These are phyloP conservation scores for Camillea tinctor DNA, from an alignment of 2,329 filamentous ascomycete genomes.

Conservation along the genomic window DNA sequence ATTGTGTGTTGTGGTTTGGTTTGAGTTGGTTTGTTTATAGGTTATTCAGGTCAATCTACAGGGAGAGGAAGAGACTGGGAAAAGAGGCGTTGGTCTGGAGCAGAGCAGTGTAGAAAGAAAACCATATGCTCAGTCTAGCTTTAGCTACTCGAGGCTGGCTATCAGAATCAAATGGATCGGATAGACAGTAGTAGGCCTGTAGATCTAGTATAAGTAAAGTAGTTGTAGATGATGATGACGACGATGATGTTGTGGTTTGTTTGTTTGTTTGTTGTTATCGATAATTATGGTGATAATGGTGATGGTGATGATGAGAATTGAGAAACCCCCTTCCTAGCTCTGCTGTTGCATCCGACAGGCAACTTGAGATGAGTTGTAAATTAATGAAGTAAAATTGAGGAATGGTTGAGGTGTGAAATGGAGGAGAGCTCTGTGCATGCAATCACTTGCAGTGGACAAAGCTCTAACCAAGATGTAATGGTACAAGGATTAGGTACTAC, in stretches of 20 bases:
- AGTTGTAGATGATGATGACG: neutral
- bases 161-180: slow-evolving; percentile 1
- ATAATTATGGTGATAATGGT: too few relatives aligned
- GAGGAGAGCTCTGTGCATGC: neutral
- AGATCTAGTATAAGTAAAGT: neutral
- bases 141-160: slow-evolving; percentile 3
- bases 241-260: too few relatives aligned
- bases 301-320: neutral
- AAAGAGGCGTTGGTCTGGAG: slow-evolving; percentile 11
- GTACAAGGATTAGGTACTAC: neutral
- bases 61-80: neutral
- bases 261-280: too few relatives aligned
- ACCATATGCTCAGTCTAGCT: slow-evolving; percentile 13
- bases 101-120: slow-evolving; percentile 11
- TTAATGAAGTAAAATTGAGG: neutral
- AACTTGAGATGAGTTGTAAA: neutral
- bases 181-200: neutral
- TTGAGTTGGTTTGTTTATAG: slow-evolving; percentile 11
- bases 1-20: slow-evolving; percentile 2
- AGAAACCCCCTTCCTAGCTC: neutral
- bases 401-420: neutral
- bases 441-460: neutral
- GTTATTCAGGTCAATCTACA: slow-evolving; percentile 25
- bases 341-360: neutral
- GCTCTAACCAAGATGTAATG: neutral